Evolutionary conservation across 257 asterid species (phyloP).

Genomic region (Craterostigma plantagineum): DNA sequence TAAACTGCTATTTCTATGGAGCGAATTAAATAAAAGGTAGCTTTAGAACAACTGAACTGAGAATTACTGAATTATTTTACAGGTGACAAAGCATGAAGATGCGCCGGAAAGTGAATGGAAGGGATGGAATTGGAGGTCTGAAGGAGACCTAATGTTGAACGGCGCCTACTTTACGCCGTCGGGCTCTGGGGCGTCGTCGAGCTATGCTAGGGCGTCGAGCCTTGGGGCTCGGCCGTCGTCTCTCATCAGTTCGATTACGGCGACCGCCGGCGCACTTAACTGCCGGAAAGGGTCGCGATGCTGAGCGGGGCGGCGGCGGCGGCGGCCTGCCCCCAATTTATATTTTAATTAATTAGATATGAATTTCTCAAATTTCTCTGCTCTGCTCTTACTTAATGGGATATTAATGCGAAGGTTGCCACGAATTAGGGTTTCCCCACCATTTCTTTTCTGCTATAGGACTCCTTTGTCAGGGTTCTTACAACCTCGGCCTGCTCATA

Average conservation of each 20-base stretch:
- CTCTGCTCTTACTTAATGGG: too few species aligned
- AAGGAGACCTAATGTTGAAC: constrained; percentile 76
- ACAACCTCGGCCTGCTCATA: too few species aligned
- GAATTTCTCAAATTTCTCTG: too few species aligned
- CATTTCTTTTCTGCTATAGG: too few species aligned
- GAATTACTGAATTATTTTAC: constrained; percentile 7
- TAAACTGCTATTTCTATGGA: too few species aligned
- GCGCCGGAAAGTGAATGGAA: constrained; percentile 47
- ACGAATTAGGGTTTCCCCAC: too few species aligned
- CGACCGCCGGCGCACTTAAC: constrained; percentile 64
- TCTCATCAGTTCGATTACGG: constrained; percentile 56
- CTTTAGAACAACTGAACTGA: too few species aligned
- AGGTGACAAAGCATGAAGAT: constrained; percentile 89
- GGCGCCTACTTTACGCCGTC: constrained; percentile 90
- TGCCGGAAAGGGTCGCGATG: constrained; percentile 66
- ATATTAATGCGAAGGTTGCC: too few species aligned
- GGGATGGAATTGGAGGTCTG: constrained; percentile 96
- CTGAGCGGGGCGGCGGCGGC: constrained; percentile 10
- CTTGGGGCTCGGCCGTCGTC: constrained; percentile 86
- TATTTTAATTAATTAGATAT: too few species aligned
- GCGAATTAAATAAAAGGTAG: too few species aligned
- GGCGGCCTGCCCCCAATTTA: too few species aligned
- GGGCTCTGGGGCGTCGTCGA: constrained; percentile 88
- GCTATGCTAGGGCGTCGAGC: constrained; percentile 95
- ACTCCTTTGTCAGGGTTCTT: too few species aligned